phyloP scores from a whole-genome alignment of 2,329 filamentous ascomycete genomes.

The Akanthomyces dipterigenus region DNA sequence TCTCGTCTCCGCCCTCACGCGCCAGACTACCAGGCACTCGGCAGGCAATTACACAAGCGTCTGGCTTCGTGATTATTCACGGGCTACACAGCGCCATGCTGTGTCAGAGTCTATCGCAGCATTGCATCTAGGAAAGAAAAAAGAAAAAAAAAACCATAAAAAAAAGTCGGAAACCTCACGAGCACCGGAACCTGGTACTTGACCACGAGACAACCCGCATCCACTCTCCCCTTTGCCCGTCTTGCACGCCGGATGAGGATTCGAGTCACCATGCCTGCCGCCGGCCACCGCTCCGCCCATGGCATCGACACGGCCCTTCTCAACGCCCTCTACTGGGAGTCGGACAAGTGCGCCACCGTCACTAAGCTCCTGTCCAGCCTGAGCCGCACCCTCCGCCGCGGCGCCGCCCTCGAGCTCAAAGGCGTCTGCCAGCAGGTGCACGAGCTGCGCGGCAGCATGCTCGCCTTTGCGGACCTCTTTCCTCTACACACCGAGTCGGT shows the following conservation, averaged over 20 bases:
- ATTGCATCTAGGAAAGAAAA: not conserved
- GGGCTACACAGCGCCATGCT: slow-evolving; percentile 4
- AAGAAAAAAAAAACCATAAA: not conserved
- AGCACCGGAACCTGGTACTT: not conserved
- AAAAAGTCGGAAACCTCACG: not conserved
- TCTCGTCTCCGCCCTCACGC: not conserved
- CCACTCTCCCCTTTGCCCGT: not conserved
- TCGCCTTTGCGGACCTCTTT: slow-evolving; percentile 9
- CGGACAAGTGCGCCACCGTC: slow-evolving; percentile 1
- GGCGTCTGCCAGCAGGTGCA: not conserved
- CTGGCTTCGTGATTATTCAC: not conserved
- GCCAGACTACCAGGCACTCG: not conserved
- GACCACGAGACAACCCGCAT: not conserved
- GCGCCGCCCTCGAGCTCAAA: not conserved
- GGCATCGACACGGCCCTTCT: slow-evolving; percentile 5
- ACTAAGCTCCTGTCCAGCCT: not conserved
- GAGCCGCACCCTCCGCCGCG: not conserved
- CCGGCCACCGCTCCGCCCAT: not conserved
- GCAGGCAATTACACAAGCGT: not conserved
- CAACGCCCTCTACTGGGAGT: slow-evolving; percentile 1
- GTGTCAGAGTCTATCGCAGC: not conserved
- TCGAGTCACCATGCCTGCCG: not conserved
- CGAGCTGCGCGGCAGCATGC: not conserved
- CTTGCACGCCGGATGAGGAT: not conserved
- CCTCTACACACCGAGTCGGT: not conserved